Conservation (phyloP, 2,329 filamentous ascomycete genomes). For the Penicillium vulpinum region DNA sequence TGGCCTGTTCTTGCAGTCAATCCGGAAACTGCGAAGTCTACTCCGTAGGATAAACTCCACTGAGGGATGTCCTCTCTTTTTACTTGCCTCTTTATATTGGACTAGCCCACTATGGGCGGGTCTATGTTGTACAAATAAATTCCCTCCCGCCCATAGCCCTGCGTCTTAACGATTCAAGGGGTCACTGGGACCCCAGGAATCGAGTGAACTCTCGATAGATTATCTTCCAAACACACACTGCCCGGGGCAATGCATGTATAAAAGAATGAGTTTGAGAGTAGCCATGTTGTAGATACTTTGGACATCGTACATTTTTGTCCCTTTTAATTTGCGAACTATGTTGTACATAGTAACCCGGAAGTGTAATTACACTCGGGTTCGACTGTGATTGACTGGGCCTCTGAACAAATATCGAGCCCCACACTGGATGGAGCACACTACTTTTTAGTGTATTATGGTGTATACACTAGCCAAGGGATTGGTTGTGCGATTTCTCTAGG, state of each 20-base stretch:
- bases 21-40: neutral
- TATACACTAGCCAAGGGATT: neutral
- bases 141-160: no score
- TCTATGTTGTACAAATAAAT: neutral
- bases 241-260: neutral
- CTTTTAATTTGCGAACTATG: neutral
- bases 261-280: neutral
- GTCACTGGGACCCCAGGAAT: no score
- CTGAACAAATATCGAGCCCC: neutral
- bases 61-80: neutral
- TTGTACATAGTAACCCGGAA: no score
- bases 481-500: neutral
- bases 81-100: neutral
- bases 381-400: neutral
- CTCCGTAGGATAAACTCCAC: neutral
- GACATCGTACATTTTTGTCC: neutral
- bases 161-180: no score
- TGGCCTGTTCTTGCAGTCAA: neutral
- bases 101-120: neutral
- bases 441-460: neutral
- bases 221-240: neutral
- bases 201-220: neutral
- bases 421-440: neutral
- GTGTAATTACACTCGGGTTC: neutral
- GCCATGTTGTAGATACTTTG: neutral